Evolutionary conservation across 208 protist genomes (phyloP).

Genomic region (Balamuthia mandrillaris): DNA sequence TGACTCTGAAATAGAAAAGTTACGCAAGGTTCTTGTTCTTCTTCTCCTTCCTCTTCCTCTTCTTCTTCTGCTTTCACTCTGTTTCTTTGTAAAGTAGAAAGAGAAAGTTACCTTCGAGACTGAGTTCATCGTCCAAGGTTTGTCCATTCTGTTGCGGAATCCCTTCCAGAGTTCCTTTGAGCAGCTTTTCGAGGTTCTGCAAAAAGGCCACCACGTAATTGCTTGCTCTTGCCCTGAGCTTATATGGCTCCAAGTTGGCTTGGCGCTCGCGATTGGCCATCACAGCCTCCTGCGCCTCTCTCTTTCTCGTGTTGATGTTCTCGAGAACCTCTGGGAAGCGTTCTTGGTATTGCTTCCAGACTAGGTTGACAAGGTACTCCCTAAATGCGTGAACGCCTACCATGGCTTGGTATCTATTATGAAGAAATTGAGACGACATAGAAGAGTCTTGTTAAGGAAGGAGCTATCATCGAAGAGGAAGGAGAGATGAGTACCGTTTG

Average conservation of each 20-base stretch:
- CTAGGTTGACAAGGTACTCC: neutral
- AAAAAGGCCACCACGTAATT: neutral
- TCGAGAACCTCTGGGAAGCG: neutral
- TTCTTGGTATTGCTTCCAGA: neutral
- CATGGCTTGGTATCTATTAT: neutral
- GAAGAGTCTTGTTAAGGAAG: neutral
- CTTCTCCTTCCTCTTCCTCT: too few species aligned
- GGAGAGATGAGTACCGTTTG: neutral
- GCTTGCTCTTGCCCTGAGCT: neutral
- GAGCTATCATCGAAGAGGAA: neutral
- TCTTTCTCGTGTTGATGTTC: neutral
- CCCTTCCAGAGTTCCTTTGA: conserved; percentile 5
- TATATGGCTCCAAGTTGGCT: neutral
- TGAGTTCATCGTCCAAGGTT: conserved; percentile 1
- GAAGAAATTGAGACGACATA: neutral
- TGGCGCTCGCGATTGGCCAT: neutral
- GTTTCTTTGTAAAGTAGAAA: too few species aligned
- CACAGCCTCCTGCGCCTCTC: neutral
- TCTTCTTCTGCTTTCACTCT: too few species aligned
- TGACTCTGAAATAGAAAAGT: too few species aligned
- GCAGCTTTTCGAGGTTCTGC: neutral
- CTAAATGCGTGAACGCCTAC: neutral
- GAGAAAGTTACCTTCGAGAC: too few species aligned
- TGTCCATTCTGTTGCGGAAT: conserved; percentile 13
- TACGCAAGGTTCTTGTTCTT: too few species aligned